Conservation (phyloP, 768 basidiomycete genomes). For the Punctularia strigosozonata region DNA sequence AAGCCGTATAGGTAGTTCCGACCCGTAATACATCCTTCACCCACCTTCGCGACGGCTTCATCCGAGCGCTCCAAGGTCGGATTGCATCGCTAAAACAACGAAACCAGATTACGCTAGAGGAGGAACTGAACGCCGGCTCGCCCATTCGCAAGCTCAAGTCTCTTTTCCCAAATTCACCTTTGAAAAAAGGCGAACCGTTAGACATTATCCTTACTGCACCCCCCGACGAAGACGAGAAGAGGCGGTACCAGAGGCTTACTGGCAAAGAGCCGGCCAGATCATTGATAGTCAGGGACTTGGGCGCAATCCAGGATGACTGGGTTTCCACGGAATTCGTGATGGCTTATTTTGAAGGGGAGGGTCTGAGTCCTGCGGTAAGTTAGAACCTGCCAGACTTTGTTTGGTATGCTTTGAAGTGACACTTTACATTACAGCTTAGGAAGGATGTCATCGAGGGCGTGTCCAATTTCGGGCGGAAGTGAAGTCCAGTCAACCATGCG, state of each 20-base stretch:
- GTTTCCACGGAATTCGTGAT: slow-evolving; percentile 61
- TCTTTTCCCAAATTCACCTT: slow-evolving; percentile 59
- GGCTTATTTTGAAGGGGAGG: slow-evolving; percentile 63
- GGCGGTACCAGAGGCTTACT: no score
- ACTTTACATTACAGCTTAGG: no score
- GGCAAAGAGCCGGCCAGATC: slow-evolving; percentile 35
- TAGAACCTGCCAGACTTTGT: neutral
- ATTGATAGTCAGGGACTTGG: slow-evolving; percentile 61
- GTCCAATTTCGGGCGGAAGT: no score
- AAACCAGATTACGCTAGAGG: slow-evolving; percentile 45
- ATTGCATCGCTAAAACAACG: slow-evolving; percentile 38
- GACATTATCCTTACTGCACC: slow-evolving; percentile 61
- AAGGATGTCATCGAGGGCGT: no score
- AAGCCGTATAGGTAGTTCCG: slow-evolving; percentile 45
- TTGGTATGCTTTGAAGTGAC: no score
- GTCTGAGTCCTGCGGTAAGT: slow-evolving; percentile 62
- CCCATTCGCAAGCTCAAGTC: slow-evolving; percentile 66
- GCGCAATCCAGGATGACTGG: slow-evolving; percentile 62
- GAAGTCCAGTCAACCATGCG: no score
- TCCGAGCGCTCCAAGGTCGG: slow-evolving; percentile 58
- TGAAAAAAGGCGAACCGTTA: slow-evolving; percentile 54
- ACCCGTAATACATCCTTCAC: slow-evolving; percentile 66
- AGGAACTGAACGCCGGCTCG: slow-evolving; percentile 41
- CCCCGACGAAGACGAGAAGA: no score
- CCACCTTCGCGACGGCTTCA: slow-evolving; percentile 76